phyloP scores from a whole-genome alignment of 257 asterid species.

The Ajuga chamaepitys region DNA sequence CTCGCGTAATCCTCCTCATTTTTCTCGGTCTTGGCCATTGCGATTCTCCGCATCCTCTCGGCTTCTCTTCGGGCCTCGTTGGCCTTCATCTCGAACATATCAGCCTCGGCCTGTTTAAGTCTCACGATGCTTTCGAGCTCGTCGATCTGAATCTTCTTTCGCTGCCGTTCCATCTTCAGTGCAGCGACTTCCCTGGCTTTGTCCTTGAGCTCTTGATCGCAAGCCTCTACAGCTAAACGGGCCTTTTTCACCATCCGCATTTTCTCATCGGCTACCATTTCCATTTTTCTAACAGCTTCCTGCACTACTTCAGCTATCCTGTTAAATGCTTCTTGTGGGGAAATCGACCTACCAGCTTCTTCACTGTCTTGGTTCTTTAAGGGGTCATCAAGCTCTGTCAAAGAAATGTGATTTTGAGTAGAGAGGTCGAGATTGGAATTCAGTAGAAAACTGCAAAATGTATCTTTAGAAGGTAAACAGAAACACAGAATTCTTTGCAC shows the following conservation, averaged over 20 bases:
- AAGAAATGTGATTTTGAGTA: neutral
- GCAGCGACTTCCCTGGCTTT: conserved; percentile 71
- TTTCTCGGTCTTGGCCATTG: conserved; percentile 77
- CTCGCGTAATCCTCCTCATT: conserved; percentile 87
- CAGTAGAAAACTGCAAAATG: neutral
- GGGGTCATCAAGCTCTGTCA: conserved; percentile 71
- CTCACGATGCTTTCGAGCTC: conserved; percentile 83
- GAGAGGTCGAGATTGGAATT: neutral
- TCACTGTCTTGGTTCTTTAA: conserved; percentile 54
- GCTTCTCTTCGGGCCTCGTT: conserved; percentile 90
- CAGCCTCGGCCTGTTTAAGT: conserved; percentile 88
- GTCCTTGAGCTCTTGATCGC: conserved; percentile 89
- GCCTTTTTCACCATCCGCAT: conserved; percentile 81
- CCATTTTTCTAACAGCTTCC: conserved; percentile 94
- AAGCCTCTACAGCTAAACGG: conserved; percentile 66
- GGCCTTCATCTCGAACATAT: conserved; percentile 87
- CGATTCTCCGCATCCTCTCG: conserved; percentile 78
- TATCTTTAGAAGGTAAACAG: neutral
- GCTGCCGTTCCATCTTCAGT: conserved; percentile 76
- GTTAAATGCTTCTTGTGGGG: conserved; percentile 89
- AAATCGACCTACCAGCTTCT: conserved; percentile 53
- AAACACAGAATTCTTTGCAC: too few relatives aligned
- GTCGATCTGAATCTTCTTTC: conserved; percentile 72
- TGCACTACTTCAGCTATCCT: conserved; percentile 88
- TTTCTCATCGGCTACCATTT: conserved; percentile 80